Evolutionary conservation across 23 red algal genomes (phyloP).

Genomic region (Gracilaria gracilis): DNA sequence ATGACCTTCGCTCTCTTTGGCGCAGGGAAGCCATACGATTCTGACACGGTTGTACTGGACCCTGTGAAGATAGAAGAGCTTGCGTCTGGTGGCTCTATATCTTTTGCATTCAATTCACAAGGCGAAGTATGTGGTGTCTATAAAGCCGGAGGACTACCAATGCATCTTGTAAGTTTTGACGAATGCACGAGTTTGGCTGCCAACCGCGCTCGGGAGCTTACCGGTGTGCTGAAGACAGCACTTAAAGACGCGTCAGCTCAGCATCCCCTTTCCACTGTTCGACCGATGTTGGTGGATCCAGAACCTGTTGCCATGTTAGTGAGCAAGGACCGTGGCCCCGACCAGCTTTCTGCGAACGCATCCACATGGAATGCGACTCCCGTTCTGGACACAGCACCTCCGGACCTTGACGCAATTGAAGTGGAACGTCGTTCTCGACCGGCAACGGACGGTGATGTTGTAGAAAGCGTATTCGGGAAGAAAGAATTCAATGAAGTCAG

Average conservation of each 20-base stretch:
- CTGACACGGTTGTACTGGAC: constrained; percentile 59
- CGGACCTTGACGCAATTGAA: constrained; percentile 19
- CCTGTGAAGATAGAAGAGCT: constrained; percentile 79
- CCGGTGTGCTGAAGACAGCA: constrained; percentile 22
- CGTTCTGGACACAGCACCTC: constrained; percentile 22
- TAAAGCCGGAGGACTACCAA: constrained; percentile 79
- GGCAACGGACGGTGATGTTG: background rate
- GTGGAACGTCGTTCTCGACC: background rate
- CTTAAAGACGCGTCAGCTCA: constrained; percentile 49
- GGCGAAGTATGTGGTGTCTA: constrained; percentile 85
- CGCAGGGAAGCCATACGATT: constrained; percentile 20
- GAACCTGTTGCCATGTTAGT: constrained; percentile 37
- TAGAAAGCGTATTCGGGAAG: background rate
- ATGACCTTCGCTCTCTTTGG: constrained; percentile 85
- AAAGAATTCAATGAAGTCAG: background rate
- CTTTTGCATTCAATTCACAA: constrained; percentile 83
- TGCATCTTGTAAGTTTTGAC: constrained; percentile 30
- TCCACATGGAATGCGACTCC: constrained; percentile 67
- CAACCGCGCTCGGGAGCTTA: constrained; percentile 35
- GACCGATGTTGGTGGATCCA: constrained; percentile 58
- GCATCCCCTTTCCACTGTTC: constrained; percentile 50
- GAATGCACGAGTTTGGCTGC: constrained; percentile 39
- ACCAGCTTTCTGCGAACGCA: background rate
- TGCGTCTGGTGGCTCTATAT: constrained; percentile 56
- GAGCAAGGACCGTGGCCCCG: background rate